These are phyloP conservation scores for Meyerozyma carpophila DNA, from an alignment of 1,139 yeast genomes.

Conservation along the genomic window DNA sequence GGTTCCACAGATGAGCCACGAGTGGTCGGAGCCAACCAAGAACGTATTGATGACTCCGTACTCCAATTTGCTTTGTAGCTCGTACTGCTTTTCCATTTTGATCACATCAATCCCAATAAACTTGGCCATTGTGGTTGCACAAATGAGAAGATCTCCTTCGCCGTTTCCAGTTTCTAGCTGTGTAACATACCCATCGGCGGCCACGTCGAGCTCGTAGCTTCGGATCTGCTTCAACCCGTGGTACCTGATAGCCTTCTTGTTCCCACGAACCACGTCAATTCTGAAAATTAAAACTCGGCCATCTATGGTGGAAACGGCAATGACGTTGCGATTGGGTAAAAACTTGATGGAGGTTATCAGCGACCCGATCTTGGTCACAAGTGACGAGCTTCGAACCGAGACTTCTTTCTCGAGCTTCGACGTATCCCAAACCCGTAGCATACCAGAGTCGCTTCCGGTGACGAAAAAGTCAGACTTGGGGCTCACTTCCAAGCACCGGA, in stretches of 20 bases:
- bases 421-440: conserved; percentile 74
- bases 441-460: conserved; percentile 75
- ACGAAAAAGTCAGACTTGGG: conserved; percentile 66
- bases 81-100: conserved; percentile 42
- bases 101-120: conserved; percentile 57
- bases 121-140: conserved; percentile 50
- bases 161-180: conserved; percentile 33
- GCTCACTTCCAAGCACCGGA: conserved; percentile 53
- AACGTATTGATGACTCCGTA: conserved; percentile 66
- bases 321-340: conserved; percentile 56
- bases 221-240: conserved; percentile 39
- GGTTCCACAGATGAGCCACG: conserved; percentile 75
- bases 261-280: conserved; percentile 42
- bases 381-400: conserved; percentile 49
- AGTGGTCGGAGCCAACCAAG: conserved; percentile 44
- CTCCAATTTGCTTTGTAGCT: conserved; percentile 49
- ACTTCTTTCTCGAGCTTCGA: conserved; percentile 60
- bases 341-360: conserved; percentile 46
- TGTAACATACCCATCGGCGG: conserved; percentile 37
- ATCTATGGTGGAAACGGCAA: conserved; percentile 64
- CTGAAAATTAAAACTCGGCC: conserved; percentile 58
- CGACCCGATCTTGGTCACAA: conserved; percentile 43
- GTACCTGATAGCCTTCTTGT: conserved; percentile 30
- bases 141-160: conserved; percentile 27
- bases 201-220: conserved; percentile 27